Evolutionary conservation across 2,329 filamentous ascomycete species (phyloP).

Genomic region (Colletotrichum lupini): DNA sequence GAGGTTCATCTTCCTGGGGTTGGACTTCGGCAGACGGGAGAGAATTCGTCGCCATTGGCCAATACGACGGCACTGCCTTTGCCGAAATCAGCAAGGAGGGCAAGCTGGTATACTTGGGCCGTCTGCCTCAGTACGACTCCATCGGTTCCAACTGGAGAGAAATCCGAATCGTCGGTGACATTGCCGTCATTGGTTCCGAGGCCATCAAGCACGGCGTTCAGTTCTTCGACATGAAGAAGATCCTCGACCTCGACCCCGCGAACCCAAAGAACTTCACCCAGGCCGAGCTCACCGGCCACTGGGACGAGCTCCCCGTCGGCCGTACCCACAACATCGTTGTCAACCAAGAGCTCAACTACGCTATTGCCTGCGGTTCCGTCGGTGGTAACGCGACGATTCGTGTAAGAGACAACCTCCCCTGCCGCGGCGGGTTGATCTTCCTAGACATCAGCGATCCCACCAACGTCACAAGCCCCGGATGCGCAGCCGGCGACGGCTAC

Average conservation of each 20-base stretch:
- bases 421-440: constrained; percentile 67
- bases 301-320: constrained; percentile 50
- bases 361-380: constrained; percentile 53
- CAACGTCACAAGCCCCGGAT: constrained; percentile 65
- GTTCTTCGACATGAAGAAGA: constrained; percentile 71
- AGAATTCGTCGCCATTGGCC: constrained; percentile 65
- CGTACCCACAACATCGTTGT: constrained; percentile 61
- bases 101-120: constrained; percentile 64
- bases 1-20: constrained; percentile 59
- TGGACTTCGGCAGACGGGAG: constrained; percentile 63
- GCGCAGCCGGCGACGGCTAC: constrained; percentile 66
- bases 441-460: constrained; percentile 65
- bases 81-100: constrained; percentile 61
- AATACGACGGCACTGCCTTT: constrained; percentile 65
- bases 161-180: constrained; percentile 55
- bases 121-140: constrained; percentile 58
- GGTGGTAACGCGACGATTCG: constrained; percentile 45
- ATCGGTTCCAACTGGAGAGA: constrained; percentile 62
- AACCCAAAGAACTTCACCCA: constrained; percentile 55
- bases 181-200: constrained; percentile 52
- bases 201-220: constrained; percentile 66
- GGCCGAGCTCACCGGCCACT: constrained; percentile 54
- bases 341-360: constrained; percentile 58
- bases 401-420: constrained; percentile 42
- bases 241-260: constrained; percentile 58